Evolutionary conservation across 1,139 yeast genomes (phyloP).

Genomic region (Yamadazyma dendronema): DNA sequence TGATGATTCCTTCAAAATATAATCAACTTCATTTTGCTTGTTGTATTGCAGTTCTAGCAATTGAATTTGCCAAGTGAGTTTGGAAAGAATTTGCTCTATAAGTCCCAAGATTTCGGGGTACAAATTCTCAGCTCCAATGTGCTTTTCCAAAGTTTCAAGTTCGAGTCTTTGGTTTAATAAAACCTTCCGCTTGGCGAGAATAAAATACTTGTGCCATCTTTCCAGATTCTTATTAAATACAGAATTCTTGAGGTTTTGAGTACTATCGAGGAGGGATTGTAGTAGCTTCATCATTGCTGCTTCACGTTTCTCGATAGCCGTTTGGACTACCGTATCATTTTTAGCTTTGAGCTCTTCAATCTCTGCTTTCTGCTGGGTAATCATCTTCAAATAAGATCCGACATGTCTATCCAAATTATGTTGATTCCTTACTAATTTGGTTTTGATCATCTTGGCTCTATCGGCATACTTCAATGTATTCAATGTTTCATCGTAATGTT

Average conservation of each 20-base stretch:
- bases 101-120: slow-evolving; percentile 14
- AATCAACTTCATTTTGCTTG: slow-evolving; percentile 50
- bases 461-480: slow-evolving; percentile 89
- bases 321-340: slow-evolving; percentile 44
- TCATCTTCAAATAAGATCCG: slow-evolving; percentile 82
- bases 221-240: slow-evolving; percentile 43
- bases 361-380: slow-evolving; percentile 76
- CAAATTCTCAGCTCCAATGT: not conserved
- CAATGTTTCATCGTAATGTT: slow-evolving; percentile 87
- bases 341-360: slow-evolving; percentile 66
- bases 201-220: slow-evolving; percentile 46
- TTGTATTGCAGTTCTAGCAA: slow-evolving; percentile 53
- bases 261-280: slow-evolving; percentile 36
- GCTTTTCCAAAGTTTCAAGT: slow-evolving; percentile 19
- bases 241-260: slow-evolving; percentile 37
- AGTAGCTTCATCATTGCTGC: slow-evolving; percentile 34
- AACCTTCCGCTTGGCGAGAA: slow-evolving; percentile 59
- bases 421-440: slow-evolving; percentile 72
- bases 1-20: slow-evolving; percentile 42
- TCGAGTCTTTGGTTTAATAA: slow-evolving; percentile 45
- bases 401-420: slow-evolving; percentile 82
- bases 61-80: slow-evolving; percentile 40
- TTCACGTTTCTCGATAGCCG: slow-evolving; percentile 29
- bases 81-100: slow-evolving; percentile 26
- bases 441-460: slow-evolving; percentile 86